phyloP scores from a whole-genome alignment of 225 moss, liverwort and hornwort species.

The Bryum argenteum region DNA sequence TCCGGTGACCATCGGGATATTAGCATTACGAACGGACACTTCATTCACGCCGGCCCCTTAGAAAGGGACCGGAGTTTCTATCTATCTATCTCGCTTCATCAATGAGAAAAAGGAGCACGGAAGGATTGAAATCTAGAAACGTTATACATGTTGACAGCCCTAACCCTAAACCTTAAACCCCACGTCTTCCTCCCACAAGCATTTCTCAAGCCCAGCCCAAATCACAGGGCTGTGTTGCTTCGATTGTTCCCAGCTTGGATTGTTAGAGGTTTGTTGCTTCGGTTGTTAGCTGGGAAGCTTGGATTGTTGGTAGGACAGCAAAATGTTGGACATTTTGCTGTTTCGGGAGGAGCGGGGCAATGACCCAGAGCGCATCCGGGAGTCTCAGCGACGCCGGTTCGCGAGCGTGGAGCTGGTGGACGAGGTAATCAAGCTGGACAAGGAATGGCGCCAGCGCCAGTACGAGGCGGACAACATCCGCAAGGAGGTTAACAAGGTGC shows the following conservation, averaged over 20 bases:
- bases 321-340: conserved; percentile 47
- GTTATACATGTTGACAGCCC: background rate
- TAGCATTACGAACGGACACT: too few species aligned
- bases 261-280: background rate
- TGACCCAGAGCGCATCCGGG: conserved; percentile 49
- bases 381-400: conserved; percentile 67
- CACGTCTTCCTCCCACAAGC: background rate
- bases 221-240: background rate
- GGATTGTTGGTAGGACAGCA: background rate
- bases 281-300: too few species aligned
- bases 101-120: too few species aligned
- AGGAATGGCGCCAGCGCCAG: conserved; percentile 64
- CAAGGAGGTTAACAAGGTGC: conserved; percentile 63
- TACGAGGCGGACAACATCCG: conserved; percentile 57
- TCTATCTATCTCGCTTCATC: too few species aligned
- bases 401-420: conserved; percentile 73
- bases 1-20: too few species aligned
- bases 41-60: too few species aligned
- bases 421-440: conserved; percentile 69
- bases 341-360: conserved; percentile 56
- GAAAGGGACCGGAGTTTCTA: too few species aligned
- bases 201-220: background rate
- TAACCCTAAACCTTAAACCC: conserved; percentile 27
- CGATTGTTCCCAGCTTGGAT: too few species aligned
- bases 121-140: background rate